Conservation (phyloP, 768 basidiomycete species). For the Sutorius australiensis region DNA sequence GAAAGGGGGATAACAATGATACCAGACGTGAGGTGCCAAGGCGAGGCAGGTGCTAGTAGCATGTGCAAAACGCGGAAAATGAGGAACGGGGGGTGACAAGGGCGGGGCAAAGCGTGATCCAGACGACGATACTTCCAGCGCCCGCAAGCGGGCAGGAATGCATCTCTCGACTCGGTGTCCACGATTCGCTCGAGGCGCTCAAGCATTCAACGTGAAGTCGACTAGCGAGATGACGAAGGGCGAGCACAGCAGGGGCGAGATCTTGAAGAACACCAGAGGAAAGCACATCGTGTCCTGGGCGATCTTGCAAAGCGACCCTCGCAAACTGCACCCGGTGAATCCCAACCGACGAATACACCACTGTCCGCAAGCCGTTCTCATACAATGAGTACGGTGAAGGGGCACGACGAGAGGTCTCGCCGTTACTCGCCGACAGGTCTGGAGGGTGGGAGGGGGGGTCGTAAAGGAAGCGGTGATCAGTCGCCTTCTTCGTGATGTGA, state of each 20-base stretch:
- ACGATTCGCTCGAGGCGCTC: conserved; percentile 20
- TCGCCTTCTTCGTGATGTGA: conserved; percentile 33
- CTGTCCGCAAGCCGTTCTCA: conserved; percentile 26
- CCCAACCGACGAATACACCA: conserved; percentile 25
- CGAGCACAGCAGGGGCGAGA: conserved; percentile 19
- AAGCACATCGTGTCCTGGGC: conserved; percentile 14
- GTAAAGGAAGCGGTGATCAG: conserved; percentile 45
- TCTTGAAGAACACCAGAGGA: background rate
- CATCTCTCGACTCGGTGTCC: conserved; percentile 10
- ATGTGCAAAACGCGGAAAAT: conserved; percentile 9
- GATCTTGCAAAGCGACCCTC: conserved; percentile 23
- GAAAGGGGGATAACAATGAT: conserved; percentile 20
- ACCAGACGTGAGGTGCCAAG: conserved; percentile 21
- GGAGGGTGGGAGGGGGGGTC: conserved; percentile 14
- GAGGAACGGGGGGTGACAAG: conserved; percentile 22
- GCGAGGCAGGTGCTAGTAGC: conserved; percentile 13
- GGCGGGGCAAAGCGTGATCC: conserved; percentile 25
- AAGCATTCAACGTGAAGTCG: conserved; percentile 27
- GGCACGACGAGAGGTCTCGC: conserved; percentile 27
- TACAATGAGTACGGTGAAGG: conserved; percentile 32
- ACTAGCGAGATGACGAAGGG: conserved; percentile 37
- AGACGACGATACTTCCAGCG: conserved; percentile 10
- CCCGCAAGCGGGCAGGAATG: conserved; percentile 28
- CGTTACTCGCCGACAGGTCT: conserved; percentile 19
- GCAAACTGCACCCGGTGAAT: conserved; percentile 25